Conservation (phyloP, 208 protist species). For the Vickermania spadyakhi region DNA sequence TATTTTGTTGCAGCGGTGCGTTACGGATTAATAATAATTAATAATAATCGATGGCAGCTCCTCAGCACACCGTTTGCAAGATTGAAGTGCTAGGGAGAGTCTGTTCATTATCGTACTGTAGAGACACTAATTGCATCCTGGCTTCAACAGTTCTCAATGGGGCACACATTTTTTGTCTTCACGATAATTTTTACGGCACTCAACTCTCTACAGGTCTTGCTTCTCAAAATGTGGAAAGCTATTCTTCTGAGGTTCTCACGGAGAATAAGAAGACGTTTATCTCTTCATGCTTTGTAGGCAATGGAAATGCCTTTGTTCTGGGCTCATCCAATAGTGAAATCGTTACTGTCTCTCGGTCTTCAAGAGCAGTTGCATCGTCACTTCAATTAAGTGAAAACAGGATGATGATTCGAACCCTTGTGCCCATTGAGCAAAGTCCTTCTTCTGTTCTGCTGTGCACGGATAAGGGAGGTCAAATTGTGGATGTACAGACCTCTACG, state of each 20-base stretch:
- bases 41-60: neutral
- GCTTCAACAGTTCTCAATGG: slow-evolving; percentile 35
- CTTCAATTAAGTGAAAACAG: slow-evolving; percentile 17
- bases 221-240: slow-evolving; percentile 34
- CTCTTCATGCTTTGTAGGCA: slow-evolving; percentile 28
- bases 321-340: slow-evolving; percentile 27
- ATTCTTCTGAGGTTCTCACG: slow-evolving; percentile 21
- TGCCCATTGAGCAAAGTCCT: slow-evolving; percentile 10
- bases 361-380: slow-evolving; percentile 15
- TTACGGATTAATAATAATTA: too few species aligned
- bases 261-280: slow-evolving; percentile 25
- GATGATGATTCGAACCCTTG: slow-evolving; percentile 20
- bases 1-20: too few species aligned
- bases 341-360: slow-evolving; percentile 24
- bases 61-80: slow-evolving; percentile 1
- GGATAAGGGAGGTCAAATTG: slow-evolving; percentile 18
- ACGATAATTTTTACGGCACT: slow-evolving; percentile 26
- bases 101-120: slow-evolving; percentile 11
- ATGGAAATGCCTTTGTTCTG: slow-evolving; percentile 23
- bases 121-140: slow-evolving; percentile 25
- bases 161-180: slow-evolving; percentile 30
- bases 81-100: slow-evolving; percentile 5
- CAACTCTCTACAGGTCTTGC: slow-evolving; percentile 15
- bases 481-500: slow-evolving; percentile 26
- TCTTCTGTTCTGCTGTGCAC: slow-evolving; percentile 25